Evolutionary conservation across 108 stramenopile species (phyloP), one percentile per base, ranked within the genome.

Genomic region (Nitzschia putrida): DNA sequence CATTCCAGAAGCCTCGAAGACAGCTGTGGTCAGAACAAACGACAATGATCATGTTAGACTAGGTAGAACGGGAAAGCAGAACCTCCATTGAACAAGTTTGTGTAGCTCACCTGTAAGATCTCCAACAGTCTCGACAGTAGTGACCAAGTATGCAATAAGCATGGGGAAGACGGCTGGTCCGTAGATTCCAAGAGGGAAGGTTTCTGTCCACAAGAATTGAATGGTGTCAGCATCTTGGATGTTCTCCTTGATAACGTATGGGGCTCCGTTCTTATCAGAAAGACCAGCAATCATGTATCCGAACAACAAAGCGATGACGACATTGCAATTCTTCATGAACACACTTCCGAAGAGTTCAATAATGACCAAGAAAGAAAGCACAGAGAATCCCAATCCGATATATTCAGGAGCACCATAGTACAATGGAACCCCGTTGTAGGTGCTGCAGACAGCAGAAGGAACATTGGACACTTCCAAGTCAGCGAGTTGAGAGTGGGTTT

Each of bases 71-170:
- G 13, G n/a, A 20, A 40, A 7, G 38, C 0, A 34, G 29, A 34
- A 34, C 1, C 1, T 4, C 29, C 1, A 18, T 4, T 60, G 58
- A 18, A 40, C 2, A 60, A 39, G 1, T 40, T 2, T 60, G 16
- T 10, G 26, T 0, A n/a, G 53, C 67, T 41, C 59, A 70, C 58
- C 69, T 49, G 58, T 70, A 23, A 88, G 66, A 77, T 90, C 89
- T 20, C 86, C 89, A 54, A 86, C 75, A 7, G 89, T 88, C 73
- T 90, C 89, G 16, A 87, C 81, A 20, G 89, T 86, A 2, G 89
- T 85, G 12, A 90, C 86, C 41, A 88, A 59, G 59, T 83, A 90
- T 37, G 79, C 85, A 39, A 86, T 74, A 24, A 86, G 55, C 66
- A 71, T 59, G 7, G 85, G 85, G 41, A 86, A 61, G 66, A 86